These are phyloP conservation scores for Vitis riparia DNA, from an alignment of 164 flowering plant species.

Conservation along the genomic window DNA sequence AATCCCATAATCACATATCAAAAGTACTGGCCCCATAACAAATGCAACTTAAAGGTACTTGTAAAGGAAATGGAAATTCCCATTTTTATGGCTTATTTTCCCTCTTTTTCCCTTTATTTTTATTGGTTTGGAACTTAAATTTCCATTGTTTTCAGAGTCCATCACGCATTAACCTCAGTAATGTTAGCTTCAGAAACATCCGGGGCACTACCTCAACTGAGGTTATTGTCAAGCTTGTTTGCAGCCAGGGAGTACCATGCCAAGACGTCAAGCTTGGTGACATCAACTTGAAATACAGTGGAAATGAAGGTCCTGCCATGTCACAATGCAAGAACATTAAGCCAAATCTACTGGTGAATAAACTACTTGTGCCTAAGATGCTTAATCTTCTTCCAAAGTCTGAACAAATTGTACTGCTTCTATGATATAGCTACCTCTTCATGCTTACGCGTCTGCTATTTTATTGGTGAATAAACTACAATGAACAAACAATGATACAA, in stretches of 20 bases:
- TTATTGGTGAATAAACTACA: no score
- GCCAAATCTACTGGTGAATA: no score
- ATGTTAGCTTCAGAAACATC: conserved; percentile 29
- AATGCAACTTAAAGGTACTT: conserved; percentile 11
- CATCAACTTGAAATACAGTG: conserved; percentile 22
- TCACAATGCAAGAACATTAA: no score
- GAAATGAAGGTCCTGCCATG: conserved; percentile 6
- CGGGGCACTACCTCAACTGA: conserved; percentile 23
- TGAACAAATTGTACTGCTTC: no score
- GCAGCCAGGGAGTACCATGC: conserved; percentile 37
- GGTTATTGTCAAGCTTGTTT: conserved; percentile 30
- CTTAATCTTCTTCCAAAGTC: no score
- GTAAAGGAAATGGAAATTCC: no score
- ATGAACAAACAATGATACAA: no score
- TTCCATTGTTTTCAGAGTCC: not conserved
- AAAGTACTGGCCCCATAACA: conserved; percentile 22
- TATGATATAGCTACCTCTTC: no score
- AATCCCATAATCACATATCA: conserved; percentile 33
- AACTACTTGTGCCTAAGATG: no score
- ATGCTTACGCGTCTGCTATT: no score
- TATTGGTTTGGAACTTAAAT: not conserved
- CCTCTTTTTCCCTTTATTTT: not conserved
- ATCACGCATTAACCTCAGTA: conserved; percentile 25
- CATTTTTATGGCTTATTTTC: not conserved
- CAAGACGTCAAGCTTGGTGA: conserved; percentile 21